Conservation (phyloP, 1,284 basidiomycete species). For the Volvariella surrecta region DNA sequence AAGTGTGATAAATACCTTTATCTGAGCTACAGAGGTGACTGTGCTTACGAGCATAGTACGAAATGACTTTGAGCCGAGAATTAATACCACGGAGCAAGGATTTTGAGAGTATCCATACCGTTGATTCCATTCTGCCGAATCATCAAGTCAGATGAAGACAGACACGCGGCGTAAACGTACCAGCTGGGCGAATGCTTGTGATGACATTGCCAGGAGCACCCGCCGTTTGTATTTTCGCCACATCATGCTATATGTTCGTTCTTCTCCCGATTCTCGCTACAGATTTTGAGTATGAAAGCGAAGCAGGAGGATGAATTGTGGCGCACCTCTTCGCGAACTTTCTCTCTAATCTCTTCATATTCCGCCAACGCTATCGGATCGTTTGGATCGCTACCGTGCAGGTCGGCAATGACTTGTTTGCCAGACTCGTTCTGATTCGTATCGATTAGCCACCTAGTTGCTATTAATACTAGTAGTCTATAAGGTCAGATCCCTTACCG, state of each 20-base stretch:
- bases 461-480: slow-evolving; percentile 5
- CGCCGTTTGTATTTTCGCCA: slow-evolving; percentile 86
- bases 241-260: slow-evolving; percentile 76
- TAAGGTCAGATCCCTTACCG: slow-evolving; percentile 36
- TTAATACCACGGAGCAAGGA: slow-evolving; percentile 5
- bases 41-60: slow-evolving; percentile 84
- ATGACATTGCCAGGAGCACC: slow-evolving; percentile 95
- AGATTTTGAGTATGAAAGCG: not conserved
- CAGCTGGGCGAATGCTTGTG: slow-evolving; percentile 92
- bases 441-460: slow-evolving; percentile 82
- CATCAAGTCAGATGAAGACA: slow-evolving; percentile 27
- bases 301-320: slow-evolving; percentile 5
- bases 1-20: slow-evolving; percentile 7
- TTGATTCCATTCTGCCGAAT: slow-evolving; percentile 78
- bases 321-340: slow-evolving; percentile 73
- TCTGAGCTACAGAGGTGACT: slow-evolving; percentile 7
- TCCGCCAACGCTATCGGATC: slow-evolving; percentile 73
- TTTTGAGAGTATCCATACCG: slow-evolving; percentile 36
- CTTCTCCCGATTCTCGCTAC: slow-evolving; percentile 70
- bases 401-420: slow-evolving; percentile 81
- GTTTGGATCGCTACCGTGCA: slow-evolving; percentile 82
- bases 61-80: slow-evolving; percentile 61
- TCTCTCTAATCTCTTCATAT: slow-evolving; percentile 89
- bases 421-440: slow-evolving; percentile 82
- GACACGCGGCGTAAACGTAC: slow-evolving; percentile 12